Conservation (phyloP, 805 yeast genomes). For the Kodamaea neixiangensis region DNA sequence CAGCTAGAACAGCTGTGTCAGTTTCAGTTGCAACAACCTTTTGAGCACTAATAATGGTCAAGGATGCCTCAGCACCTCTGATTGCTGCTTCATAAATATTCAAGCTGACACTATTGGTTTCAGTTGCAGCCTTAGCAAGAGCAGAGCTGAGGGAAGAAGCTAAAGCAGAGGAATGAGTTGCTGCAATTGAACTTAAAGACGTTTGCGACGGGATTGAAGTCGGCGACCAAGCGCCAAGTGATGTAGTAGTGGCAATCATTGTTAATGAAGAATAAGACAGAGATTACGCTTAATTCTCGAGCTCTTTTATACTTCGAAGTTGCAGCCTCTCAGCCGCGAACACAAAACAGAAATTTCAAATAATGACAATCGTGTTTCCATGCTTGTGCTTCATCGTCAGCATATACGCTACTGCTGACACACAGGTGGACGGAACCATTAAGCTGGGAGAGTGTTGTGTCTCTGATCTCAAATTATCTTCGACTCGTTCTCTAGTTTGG, state of each 20-base stretch:
- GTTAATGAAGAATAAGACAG: not conserved
- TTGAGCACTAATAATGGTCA: slow-evolving; percentile 35
- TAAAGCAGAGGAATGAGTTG: slow-evolving; percentile 26
- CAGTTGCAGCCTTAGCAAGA: slow-evolving; percentile 20
- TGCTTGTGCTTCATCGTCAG: too few species aligned
- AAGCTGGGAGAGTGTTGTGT: too few species aligned
- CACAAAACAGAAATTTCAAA: too few species aligned
- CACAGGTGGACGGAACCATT: too few species aligned
- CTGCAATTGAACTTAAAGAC: slow-evolving; percentile 25
- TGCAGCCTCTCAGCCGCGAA: not conserved
- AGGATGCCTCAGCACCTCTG: slow-evolving; percentile 40
- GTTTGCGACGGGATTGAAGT: slow-evolving; percentile 29
- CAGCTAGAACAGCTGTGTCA: slow-evolving; percentile 20
- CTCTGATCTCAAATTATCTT: too few species aligned
- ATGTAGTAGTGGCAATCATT: not conserved
- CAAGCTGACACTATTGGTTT: slow-evolving; percentile 12
- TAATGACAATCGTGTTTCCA: too few species aligned
- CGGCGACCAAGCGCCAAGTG: slow-evolving; percentile 24
- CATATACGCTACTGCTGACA: too few species aligned
- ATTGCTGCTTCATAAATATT: slow-evolving; percentile 16
- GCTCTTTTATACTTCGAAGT: not conserved
- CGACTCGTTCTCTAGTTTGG: too few species aligned
- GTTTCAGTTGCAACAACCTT: slow-evolving; percentile 41
- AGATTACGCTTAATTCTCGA: not conserved
- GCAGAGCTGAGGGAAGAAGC: slow-evolving; percentile 5